A percentile compares a stretch with the other conserved stretches of the same genome.
Conservation (phyloP, 23 red algal genomes). For the Gracilariopsis chorda region DNA sequence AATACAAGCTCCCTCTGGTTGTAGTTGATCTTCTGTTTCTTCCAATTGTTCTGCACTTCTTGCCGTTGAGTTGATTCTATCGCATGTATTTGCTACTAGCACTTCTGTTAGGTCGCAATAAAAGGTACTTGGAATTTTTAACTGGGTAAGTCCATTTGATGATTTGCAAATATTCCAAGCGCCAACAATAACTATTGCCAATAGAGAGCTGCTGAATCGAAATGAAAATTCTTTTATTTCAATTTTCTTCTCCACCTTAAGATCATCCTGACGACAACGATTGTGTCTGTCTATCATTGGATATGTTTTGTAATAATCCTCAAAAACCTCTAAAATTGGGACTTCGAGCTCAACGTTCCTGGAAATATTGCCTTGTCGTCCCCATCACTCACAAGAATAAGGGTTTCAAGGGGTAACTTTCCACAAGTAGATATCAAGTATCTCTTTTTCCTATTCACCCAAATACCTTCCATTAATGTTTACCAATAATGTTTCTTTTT, state of each 20-base stretch:
- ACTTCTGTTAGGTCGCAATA: too few species aligned
- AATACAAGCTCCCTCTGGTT: too few species aligned
- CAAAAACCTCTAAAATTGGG: background rate
- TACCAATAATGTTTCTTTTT: background rate
- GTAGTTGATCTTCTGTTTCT: too few species aligned
- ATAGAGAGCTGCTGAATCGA: background rate
- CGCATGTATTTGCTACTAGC: too few species aligned
- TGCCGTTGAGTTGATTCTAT: too few species aligned
- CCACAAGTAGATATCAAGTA: background rate
- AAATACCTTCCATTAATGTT: background rate
- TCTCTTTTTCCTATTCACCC: background rate
- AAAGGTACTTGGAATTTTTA: too few species aligned
- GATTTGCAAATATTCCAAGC: conserved; percentile 9
- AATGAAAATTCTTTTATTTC: background rate
- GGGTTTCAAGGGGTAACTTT: too few species aligned
- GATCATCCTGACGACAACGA: conserved; percentile 21
- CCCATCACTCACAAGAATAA: background rate
- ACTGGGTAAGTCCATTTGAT: too few species aligned
- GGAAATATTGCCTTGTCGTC: background rate
- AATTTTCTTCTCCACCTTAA: conserved; percentile 4
- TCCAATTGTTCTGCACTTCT: too few species aligned
- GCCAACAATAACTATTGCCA: conserved; percentile 18
- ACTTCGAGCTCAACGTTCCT: background rate
- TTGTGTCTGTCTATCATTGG: conserved; percentile 10
- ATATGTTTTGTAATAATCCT: background rate